Base-by-base conservation (phyloP, 164 flowering plant species). In the Platanus orientalis region DNA sequence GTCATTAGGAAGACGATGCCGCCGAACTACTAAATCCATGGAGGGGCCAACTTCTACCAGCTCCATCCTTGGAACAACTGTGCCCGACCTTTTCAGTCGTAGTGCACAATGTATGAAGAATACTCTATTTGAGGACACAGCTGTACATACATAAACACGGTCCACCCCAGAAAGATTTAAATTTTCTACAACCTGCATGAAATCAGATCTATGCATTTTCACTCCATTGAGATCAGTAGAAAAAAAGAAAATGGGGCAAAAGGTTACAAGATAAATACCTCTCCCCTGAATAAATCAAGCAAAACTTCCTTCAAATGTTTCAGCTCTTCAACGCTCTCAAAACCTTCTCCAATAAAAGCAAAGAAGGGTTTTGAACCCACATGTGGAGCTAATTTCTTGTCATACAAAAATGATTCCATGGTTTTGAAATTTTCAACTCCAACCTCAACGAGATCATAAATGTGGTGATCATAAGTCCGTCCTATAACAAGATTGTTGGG, bases 371-470 rank as follows among this genome's bases (percentile, higher is more conserved):
- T 94, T 47, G 96, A 80, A 20, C 95, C 96, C 13, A 72, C 71
- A 26, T 25, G 63, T 44, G 97, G 97, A 59, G 96, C 81, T 58
- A 84, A 20, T 69, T 86, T 91, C 84, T 83, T 89, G 63, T 91
- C 93, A 63, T 82, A 84, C 6, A 72, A 65, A 60, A 90, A 87
- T 28, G 87, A 77, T 10, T 71, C 77, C 80, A 81, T 71, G 51
- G 85, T 53, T 75, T 80, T 91, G 50, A 82, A 91, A 63, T 94
- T 89, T 66, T 91, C 89, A 54, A 91, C 87, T 17, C 96, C 98
- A 78, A 94, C 90, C 77, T 94, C 98, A 13, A 94, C 85, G 52
- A 94, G 85, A 73, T 94, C 97, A 65, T 91, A 94, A n/a, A 94
- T 79, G 68, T 87, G 97, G 64, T 89, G 84, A 76, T 91, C 95